Evolutionary conservation across 2,329 filamentous ascomycete genomes (phyloP), one percentile per base, ranked within the genome.

Genomic region (Fusarium nematophilum): DNA sequence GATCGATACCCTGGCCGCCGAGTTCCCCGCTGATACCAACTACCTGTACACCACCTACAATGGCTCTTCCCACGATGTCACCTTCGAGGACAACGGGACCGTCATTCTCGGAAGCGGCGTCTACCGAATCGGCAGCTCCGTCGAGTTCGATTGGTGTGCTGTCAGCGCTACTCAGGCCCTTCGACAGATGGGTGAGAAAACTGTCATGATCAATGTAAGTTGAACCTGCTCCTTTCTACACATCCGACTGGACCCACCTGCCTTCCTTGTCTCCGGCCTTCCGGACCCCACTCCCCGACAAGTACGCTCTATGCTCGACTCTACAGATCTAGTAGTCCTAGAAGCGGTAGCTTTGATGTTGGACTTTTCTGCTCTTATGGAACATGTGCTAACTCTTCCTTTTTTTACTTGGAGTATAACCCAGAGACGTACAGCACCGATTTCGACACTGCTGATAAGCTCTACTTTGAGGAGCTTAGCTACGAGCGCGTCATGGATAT

Each of bases 401-500:
- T n/a, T n/a, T n/a, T n/a, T n/a, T n/a, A n/a, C n/a, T n/a, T n/a
- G n/a, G n/a, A 70, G 78, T 90, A 87, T 69, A 94, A 95, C 69
- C 91, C 91, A 0, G 92, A 97, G 70, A 97, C 93, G 0, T 87
- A 86, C 55, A 81, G 73, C 49, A 97, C 94, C 0, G 95, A 98
- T 76, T 94, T 90, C 73, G 95, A 99, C 68, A 87, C 86, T 9
- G 92, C 93, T 8, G 94, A 98, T 70, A 92, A 88, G 70, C 86
- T 99, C 5, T 99, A 98, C 79, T 99, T 99, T 64, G 95, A 98
- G 69, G 95, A 99, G 78, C 79, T 98, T 49, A 95, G 90, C 76
- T 98, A 97, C 74, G 95, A 98, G 80, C 90, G 94, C 73, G 94
- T 98, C 9, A 96, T 98, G 92, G 95, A 99, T 76, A 98, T 98